Evolutionary conservation across 805 yeast species (phyloP).

Genomic region (Kuraishia ogatae): DNA sequence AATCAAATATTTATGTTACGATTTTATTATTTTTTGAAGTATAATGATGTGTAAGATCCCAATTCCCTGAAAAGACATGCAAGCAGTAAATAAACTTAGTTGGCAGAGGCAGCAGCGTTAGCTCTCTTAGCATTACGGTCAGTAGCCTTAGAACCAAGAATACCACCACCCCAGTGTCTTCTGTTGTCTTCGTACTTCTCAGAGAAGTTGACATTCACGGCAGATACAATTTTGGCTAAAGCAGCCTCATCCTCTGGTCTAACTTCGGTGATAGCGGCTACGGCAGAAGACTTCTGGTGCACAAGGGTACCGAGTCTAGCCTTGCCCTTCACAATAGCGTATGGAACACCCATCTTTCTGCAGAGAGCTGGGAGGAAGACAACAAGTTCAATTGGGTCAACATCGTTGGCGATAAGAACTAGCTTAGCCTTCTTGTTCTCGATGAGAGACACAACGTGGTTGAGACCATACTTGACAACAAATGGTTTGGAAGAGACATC

Average conservation of each 20-base stretch:
- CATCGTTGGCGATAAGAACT: slow-evolving; percentile 97
- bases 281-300: slow-evolving; percentile 96
- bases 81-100: background rate
- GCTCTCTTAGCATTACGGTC: slow-evolving; percentile 76
- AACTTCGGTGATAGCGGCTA: slow-evolving; percentile 95
- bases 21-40: background rate
- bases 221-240: slow-evolving; percentile 84
- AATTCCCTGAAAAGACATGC: background rate
- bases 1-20: too few species aligned
- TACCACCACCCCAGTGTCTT: slow-evolving; percentile 99
- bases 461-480: slow-evolving; percentile 95
- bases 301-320: slow-evolving; percentile 97
- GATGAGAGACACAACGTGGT: slow-evolving; percentile 95
- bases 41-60: background rate
- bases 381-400: slow-evolving; percentile 97
- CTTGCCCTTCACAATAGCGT: slow-evolving; percentile 97
- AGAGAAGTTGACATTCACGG: slow-evolving; percentile 86
- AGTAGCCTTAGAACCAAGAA: slow-evolving; percentile 90
- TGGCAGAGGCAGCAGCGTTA: slow-evolving; percentile 25
- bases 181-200: slow-evolving; percentile 93
- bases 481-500: slow-evolving; percentile 96
- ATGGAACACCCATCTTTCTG: slow-evolving; percentile 99
- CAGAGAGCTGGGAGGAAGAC: slow-evolving; percentile 97
- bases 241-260: slow-evolving; percentile 90
- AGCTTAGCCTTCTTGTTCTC: slow-evolving; percentile 99